Evolutionary conservation across 2,329 filamentous ascomycete species (phyloP), one percentile per base, ranked within the genome.

Genomic region (Phyllosticta citribraziliensis): DNA sequence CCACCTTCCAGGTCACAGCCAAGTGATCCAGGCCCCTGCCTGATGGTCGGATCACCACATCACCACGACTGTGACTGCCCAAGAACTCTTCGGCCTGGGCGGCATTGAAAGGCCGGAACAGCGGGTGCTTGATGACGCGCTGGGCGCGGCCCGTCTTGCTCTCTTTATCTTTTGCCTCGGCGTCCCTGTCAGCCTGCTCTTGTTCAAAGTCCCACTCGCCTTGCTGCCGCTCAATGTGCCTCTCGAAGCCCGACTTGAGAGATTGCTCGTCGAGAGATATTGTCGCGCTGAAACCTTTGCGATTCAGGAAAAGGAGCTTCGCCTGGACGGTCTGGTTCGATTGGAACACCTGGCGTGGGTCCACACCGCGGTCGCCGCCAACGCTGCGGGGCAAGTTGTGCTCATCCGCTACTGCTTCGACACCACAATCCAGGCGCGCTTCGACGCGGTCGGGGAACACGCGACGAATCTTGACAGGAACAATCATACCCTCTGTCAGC

Each of bases 1-100:
- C 88, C 14, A 99, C 92, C 79, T 99, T 99, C 94, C 94, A 99
- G 0, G 94, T 99, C 55, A 99, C 86, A 8, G 93, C 91, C 60
- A 99, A 80, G 77, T 99, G 94, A 73, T 99, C 94, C 62, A 91
- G 88, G 53, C 94, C 94, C 74, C 96, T 96, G 27, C 91, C 96
- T 0, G 91, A 97, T 3, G 94, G 93, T 53, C 94, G 88, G 70
- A 99, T 97, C 63, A 99, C 91, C 60, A 95, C 88, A 73, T 97
- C 94, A 56, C 94, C 94, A 6, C 87, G 82, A 57, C 88, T 84
- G 72, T 95, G 90, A 14, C 88, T 89, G 52, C 91, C 91, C 33
- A 99, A 82, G 72, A 88, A 97, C 73, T 97, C 91, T 74, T 97
- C 91, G 0, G 94, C 94, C 75, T 97, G 91, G 2, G 86, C 85